Percentiles rank a stretch among this genome's conserved stretches.
Evolutionary conservation across 2,329 filamentous ascomycete genomes (phyloP).

Genomic region (Colletotrichum sp.): DNA sequence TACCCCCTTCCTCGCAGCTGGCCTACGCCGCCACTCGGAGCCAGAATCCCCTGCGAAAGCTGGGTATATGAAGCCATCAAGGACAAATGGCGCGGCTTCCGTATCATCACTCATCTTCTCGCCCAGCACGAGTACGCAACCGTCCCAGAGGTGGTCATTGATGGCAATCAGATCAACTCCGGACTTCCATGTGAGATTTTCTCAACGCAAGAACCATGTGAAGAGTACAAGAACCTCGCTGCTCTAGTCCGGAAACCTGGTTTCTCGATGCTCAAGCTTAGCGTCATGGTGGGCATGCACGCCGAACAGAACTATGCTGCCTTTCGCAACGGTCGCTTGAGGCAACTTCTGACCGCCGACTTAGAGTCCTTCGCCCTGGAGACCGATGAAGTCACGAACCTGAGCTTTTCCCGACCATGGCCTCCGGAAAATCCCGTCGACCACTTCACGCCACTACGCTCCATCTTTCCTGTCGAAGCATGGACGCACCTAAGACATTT

Average conservation of each 20-base stretch:
- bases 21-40: constrained; percentile 13
- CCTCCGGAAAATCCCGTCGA: background rate
- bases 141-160: constrained; percentile 38
- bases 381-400: constrained; percentile 19
- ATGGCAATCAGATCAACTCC: constrained; percentile 30
- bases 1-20: constrained; percentile 40
- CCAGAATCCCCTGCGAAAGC: background rate
- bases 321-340: constrained; percentile 22
- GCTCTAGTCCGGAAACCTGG: constrained; percentile 26
- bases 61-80: constrained; percentile 20
- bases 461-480: constrained; percentile 31
- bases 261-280: constrained; percentile 30
- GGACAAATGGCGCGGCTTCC: constrained; percentile 35
- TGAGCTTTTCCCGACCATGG: too few species aligned
- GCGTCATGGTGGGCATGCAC: constrained; percentile 20
- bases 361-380: constrained; percentile 28
- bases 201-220: constrained; percentile 20
- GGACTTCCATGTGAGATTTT: constrained; percentile 37
- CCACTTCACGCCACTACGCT: constrained; percentile 24
- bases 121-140: constrained; percentile 13
- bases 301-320: constrained; percentile 5
- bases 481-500: constrained; percentile 35
- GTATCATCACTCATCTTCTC: constrained; percentile 29
- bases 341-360: constrained; percentile 20
- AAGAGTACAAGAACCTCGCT: constrained; percentile 28